These are phyloP conservation scores for Melastoma malabathricum DNA, from an alignment of 345 rosid species.

Conservation along the genomic window DNA sequence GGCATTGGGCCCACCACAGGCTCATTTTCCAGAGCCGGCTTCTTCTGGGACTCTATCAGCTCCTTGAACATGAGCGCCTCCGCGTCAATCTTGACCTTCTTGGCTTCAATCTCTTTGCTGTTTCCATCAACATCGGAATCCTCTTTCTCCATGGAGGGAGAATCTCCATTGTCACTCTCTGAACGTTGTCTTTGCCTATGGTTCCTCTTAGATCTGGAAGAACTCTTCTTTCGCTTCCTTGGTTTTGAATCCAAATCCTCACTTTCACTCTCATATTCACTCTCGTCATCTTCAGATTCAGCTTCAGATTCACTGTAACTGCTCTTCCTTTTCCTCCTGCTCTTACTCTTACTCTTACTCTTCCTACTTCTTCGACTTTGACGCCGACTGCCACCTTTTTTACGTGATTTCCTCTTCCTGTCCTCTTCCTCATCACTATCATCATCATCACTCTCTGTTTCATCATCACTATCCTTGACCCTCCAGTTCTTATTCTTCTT, in stretches of 20 bases:
- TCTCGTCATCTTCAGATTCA: slow-evolving; percentile 39
- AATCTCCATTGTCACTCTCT: slow-evolving; percentile 15
- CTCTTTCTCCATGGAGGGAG: slow-evolving; percentile 13
- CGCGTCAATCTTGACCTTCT: slow-evolving; percentile 46
- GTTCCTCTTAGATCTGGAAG: slow-evolving; percentile 64
- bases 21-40: slow-evolving; percentile 52
- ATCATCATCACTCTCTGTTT: slow-evolving; percentile 3
- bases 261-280: slow-evolving; percentile 29
- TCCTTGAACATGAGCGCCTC: slow-evolving; percentile 64
- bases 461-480: no score
- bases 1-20: slow-evolving; percentile 85
- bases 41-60: slow-evolving; percentile 71
- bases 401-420: slow-evolving; percentile 11
- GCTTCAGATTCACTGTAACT: slow-evolving; percentile 44
- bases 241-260: slow-evolving; percentile 25
- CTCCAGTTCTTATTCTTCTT: no score
- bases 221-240: slow-evolving; percentile 33
- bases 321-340: slow-evolving; percentile 15
- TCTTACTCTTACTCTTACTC: slow-evolving; percentile 8
- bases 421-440: background rate
- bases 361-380: slow-evolving; percentile 23
- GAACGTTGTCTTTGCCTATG: slow-evolving; percentile 32
- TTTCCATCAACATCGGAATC: slow-evolving; percentile 28
- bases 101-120: slow-evolving; percentile 26
- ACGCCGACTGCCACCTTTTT: slow-evolving; percentile 5